Evolutionary conservation across 768 basidiomycete genomes (phyloP).

Genomic region (Termitomyces sp.): DNA sequence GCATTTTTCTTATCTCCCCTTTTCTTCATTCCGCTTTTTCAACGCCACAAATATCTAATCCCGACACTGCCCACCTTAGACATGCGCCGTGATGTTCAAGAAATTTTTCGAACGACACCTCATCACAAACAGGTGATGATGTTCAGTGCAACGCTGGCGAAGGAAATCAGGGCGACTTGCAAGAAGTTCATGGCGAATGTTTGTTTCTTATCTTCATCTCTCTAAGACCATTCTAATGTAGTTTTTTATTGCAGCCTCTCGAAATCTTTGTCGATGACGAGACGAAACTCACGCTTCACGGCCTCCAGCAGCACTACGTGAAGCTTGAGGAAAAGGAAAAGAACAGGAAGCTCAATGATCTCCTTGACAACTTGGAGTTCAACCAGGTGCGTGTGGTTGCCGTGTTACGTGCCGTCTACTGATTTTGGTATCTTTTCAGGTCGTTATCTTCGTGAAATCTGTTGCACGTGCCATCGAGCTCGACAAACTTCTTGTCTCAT

Average conservation of each 20-base stretch:
- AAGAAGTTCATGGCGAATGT: slow-evolving; percentile 99
- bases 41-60: slow-evolving; percentile 53
- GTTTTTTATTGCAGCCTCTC: slow-evolving; percentile 60
- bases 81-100: slow-evolving; percentile 99
- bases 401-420: not conserved
- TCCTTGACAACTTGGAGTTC: slow-evolving; percentile 95
- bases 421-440: slow-evolving; percentile 40
- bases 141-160: slow-evolving; percentile 97
- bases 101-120: slow-evolving; percentile 97
- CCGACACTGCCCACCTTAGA: slow-evolving; percentile 74
- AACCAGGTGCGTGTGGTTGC: slow-evolving; percentile 66
- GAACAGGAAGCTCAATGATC: slow-evolving; percentile 95
- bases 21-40: slow-evolving; percentile 47
- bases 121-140: slow-evolving; percentile 99
- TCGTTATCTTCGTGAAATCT: slow-evolving; percentile 99
- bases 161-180: slow-evolving; percentile 96
- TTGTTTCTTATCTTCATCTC: slow-evolving; percentile 29
- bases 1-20: slow-evolving; percentile 35
- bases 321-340: slow-evolving; percentile 93
- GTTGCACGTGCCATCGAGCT: slow-evolving; percentile 95
- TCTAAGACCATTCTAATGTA: not conserved
- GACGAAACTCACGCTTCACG: slow-evolving; percentile 96
- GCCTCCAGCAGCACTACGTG: slow-evolving; percentile 97
- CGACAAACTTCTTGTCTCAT: slow-evolving; percentile 92
- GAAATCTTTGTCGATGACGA: slow-evolving; percentile 99